Evolutionary conservation across 257 asterid species (phyloP).

Genomic region (Linaria vulgaris): DNA sequence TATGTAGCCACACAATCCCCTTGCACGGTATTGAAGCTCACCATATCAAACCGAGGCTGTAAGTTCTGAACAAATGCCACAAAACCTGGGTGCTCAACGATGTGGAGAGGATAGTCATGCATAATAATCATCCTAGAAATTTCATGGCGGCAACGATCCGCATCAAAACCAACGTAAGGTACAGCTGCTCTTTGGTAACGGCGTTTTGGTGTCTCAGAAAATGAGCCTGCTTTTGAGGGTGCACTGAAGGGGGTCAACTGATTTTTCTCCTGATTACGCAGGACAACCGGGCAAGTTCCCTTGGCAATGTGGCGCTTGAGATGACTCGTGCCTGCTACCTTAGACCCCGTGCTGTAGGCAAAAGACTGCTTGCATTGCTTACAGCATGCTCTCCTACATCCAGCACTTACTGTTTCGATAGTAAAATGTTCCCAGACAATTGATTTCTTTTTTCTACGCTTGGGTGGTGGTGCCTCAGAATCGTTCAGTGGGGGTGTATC

Average conservation of each 20-base stretch:
- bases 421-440: conserved; percentile 98
- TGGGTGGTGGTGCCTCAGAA: conserved; percentile 36
- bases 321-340: conserved; percentile 98
- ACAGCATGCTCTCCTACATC: conserved; percentile 86
- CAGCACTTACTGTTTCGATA: conserved; percentile 69
- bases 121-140: conserved; percentile 84
- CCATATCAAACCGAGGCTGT: conserved; percentile 95
- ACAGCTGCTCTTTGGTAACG: conserved; percentile 56
- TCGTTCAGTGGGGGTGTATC: conserved; percentile 34
- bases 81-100: conserved; percentile 95
- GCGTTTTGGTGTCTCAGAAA: conserved; percentile 60
- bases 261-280: conserved; percentile 62
- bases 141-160: conserved; percentile 85
- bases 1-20: conserved; percentile 93
- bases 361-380: conserved; percentile 97
- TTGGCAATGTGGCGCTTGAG: conserved; percentile 96
- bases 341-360: conserved; percentile 92
- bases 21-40: conserved; percentile 86
- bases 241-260: conserved; percentile 59
- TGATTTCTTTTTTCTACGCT: conserved; percentile 90
- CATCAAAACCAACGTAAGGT: conserved; percentile 65
- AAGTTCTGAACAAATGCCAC: conserved; percentile 76
- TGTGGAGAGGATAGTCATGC: conserved; percentile 97
- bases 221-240: conserved; percentile 60
- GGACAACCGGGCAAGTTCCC: conserved; percentile 82